Conservation (phyloP, 2,329 filamentous ascomycete genomes). For the Fusarium pseudograminearum region DNA sequence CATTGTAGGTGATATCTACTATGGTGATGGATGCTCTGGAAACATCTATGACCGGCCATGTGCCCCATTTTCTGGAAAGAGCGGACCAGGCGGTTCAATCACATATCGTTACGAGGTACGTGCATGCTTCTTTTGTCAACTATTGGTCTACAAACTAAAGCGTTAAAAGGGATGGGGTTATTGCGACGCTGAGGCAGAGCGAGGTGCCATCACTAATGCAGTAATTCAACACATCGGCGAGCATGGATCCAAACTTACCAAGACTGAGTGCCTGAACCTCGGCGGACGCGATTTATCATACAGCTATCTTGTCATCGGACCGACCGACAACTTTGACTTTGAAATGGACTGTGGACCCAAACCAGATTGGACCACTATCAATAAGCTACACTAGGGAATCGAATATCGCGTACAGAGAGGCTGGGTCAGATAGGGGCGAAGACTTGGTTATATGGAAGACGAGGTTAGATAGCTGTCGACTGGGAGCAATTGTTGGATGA, state of each 20-base stretch:
- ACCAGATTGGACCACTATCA: not conserved
- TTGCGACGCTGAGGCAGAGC: not conserved
- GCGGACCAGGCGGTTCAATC: not conserved
- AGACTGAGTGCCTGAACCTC: not conserved
- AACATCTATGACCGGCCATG: not conserved
- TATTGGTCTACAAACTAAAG: not conserved
- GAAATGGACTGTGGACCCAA: not conserved
- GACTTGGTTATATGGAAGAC: not conserved
- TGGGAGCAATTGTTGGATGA: not conserved
- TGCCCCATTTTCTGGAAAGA: not conserved
- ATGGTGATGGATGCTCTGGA: not conserved
- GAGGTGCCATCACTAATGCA: not conserved
- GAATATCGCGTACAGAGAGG: not conserved
- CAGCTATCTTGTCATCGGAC: not conserved
- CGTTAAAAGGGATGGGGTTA: not conserved
- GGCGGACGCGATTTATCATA: not conserved
- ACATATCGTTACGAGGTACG: not conserved
- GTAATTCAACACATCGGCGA: not conserved
- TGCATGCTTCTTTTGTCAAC: not conserved
- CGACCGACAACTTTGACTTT: not conserved
- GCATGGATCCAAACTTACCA: fast-evolving
- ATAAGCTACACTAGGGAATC: not conserved
- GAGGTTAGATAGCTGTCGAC: fast-evolving
- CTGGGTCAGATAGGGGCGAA: not conserved
- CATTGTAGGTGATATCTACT: not conserved